A percentile compares a stretch with the other conserved stretches of the same genome.
phyloP scores from a whole-genome alignment of 2,329 filamentous ascomycete genomes.

The Coniochaeta sp. region DNA sequence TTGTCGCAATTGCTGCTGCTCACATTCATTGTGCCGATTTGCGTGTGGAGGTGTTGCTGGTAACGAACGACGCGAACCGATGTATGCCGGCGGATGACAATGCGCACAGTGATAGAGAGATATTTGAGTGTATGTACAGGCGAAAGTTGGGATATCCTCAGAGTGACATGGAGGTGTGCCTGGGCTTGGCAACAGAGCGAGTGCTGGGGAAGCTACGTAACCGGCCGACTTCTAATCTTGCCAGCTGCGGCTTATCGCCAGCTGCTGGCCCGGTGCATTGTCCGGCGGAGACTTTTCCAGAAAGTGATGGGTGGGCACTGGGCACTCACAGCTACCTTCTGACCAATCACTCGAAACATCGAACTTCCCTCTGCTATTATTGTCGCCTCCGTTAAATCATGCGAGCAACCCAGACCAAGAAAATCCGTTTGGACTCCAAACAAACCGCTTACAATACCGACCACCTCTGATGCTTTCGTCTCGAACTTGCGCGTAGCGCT shows the following conservation, averaged over 20 bases:
- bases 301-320: background rate
- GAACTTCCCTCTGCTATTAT: background rate
- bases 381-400: background rate
- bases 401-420: background rate
- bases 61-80: background rate
- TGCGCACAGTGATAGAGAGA: background rate
- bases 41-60: background rate
- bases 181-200: background rate
- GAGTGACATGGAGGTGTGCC: background rate
- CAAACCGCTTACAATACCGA: background rate
- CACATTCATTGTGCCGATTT: slow-evolving; percentile 47
- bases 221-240: background rate
- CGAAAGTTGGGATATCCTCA: background rate
- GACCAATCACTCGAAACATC: background rate
- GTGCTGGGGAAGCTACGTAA: background rate
- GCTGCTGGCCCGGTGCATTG: background rate
- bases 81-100: background rate
- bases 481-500: background rate
- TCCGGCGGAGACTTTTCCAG: background rate
- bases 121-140: background rate
- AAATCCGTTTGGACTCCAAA: background rate
- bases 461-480: background rate
- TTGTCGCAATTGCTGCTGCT: slow-evolving; percentile 6
- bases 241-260: background rate
- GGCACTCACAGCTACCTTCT: background rate